phyloP scores from a whole-genome alignment of 2,329 filamentous ascomycete species.

The Botrytis galanthina region DNA sequence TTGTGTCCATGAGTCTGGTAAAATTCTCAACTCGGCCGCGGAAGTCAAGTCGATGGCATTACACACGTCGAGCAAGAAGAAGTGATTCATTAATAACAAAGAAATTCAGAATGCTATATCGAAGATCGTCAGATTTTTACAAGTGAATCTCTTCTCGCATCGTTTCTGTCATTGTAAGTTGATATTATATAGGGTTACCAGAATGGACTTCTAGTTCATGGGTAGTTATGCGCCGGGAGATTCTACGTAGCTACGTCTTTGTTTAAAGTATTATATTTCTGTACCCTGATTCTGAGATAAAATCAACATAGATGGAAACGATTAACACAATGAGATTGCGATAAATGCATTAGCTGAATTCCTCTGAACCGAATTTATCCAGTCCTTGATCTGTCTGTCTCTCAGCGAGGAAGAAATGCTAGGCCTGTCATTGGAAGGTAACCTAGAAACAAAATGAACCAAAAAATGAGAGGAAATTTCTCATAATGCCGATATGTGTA shows the following conservation, averaged over 20 bases:
- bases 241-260: too few species aligned
- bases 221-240: too few species aligned
- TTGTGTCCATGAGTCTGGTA: neutral
- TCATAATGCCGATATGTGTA: neutral
- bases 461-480: neutral
- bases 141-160: neutral
- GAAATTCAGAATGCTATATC: neutral
- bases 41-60: neutral
- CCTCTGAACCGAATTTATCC: neutral
- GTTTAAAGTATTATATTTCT: too few species aligned
- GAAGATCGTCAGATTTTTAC: neutral
- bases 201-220: too few species aligned
- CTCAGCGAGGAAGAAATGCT: neutral
- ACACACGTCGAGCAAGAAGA: neutral
- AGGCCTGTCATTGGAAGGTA: neutral
- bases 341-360: neutral
- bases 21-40: neutral
- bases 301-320: neutral
- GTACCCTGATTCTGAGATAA: neutral
- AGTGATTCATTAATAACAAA: neutral
- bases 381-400: neutral
- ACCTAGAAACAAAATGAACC: neutral
- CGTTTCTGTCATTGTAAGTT: neutral
- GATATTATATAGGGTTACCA: too few species aligned
- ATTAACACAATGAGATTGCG: neutral